Percentiles rank a stretch among this genome's conserved stretches.
Conservation (phyloP, 2,329 filamentous ascomycete genomes). For the Madurella fahalii region DNA sequence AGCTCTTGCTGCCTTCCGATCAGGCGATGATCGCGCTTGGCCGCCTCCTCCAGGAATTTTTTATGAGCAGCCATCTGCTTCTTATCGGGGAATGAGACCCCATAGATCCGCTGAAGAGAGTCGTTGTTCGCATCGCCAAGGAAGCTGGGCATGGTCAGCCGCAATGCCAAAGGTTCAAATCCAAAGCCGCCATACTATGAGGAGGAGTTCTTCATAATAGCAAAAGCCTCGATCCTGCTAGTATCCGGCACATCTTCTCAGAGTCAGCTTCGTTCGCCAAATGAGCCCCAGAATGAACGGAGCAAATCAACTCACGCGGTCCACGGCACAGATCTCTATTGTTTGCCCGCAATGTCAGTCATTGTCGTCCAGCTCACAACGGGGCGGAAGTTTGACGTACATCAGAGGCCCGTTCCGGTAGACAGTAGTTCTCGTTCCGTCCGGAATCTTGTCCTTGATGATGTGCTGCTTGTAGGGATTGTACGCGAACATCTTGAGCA, state of each 20-base stretch:
- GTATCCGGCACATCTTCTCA: constrained; percentile 73
- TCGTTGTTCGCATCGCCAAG: constrained; percentile 91
- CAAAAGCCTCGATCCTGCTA: constrained; percentile 88
- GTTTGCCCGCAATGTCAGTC: no score
- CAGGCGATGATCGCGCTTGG: constrained; percentile 90
- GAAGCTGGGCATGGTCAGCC: constrained; percentile 61
- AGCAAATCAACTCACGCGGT: constrained; percentile 48
- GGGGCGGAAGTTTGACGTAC: constrained; percentile 42
- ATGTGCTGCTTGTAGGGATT: constrained; percentile 99
- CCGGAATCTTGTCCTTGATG: constrained; percentile 86
- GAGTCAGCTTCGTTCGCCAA: neutral
- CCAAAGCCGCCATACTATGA: constrained; percentile 23
- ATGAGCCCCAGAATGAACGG: neutral
- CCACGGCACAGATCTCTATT: constrained; percentile 77
- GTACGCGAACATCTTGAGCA: constrained; percentile 94
- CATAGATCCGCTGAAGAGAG: constrained; percentile 92
- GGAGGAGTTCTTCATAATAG: constrained; percentile 71
- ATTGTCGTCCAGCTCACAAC: no score
- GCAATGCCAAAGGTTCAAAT: constrained; percentile 47
- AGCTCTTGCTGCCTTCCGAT: constrained; percentile 95
- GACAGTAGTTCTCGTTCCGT: constrained; percentile 87
- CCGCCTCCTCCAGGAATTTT: constrained; percentile 95
- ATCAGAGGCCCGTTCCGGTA: constrained; percentile 92
- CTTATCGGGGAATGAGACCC: constrained; percentile 93
- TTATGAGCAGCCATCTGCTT: constrained; percentile 90